Conservation (phyloP, 768 basidiomycete genomes). For the Pleurotus tuber-regium region DNA sequence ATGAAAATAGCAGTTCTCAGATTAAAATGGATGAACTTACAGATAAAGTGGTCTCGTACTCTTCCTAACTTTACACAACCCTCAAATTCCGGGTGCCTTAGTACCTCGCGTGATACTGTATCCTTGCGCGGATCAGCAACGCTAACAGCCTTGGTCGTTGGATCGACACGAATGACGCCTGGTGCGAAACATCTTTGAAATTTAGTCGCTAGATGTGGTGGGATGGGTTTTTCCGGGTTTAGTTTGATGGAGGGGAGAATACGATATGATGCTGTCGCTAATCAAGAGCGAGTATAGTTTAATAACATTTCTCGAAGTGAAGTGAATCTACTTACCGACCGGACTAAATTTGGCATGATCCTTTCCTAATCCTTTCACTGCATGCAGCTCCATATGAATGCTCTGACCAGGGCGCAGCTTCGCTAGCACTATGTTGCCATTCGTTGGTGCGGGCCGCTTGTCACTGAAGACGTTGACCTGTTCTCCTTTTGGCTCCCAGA, state of each 20-base stretch:
- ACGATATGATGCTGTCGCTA: constrained; percentile 95
- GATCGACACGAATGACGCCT: constrained; percentile 69
- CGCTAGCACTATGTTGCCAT: constrained; percentile 81
- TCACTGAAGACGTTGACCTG: constrained; percentile 60
- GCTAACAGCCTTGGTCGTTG: constrained; percentile 53
- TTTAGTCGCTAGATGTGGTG: constrained; percentile 68
- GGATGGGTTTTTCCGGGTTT: constrained; percentile 58
- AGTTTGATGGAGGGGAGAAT: constrained; percentile 84
- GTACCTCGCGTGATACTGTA: constrained; percentile 87
- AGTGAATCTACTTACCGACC: constrained; percentile 59
- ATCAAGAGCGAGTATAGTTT: not conserved
- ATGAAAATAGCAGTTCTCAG: not conserved
- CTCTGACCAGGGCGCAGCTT: constrained; percentile 92
- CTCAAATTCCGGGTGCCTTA: constrained; percentile 88
- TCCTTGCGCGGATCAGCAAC: constrained; percentile 73
- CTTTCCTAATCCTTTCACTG: constrained; percentile 87
- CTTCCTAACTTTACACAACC: constrained; percentile 81
- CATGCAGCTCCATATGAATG: constrained; percentile 83
- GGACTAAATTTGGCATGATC: constrained; percentile 97
- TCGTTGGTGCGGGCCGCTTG: constrained; percentile 61
- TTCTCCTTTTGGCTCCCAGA: constrained; percentile 82
- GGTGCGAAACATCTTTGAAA: constrained; percentile 89
- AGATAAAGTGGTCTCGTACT: constrained; percentile 90
- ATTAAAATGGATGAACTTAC: constrained; percentile 43
- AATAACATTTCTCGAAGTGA: not conserved